Conservation (phyloP, 2,329 filamentous ascomycete species). For the Penicillium sp. region DNA sequence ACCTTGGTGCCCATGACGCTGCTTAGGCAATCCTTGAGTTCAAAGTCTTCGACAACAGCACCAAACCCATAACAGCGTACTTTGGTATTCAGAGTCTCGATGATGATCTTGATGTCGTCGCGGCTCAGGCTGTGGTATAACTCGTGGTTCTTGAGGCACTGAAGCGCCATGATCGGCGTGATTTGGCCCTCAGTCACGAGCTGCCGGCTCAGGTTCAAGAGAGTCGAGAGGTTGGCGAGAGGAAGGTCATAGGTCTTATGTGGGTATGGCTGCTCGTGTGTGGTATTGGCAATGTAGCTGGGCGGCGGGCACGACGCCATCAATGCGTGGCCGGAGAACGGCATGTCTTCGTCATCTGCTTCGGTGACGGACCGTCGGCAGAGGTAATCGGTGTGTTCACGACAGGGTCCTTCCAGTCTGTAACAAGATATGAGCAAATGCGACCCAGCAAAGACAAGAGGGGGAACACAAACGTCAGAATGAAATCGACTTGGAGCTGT, state of each 20-base stretch:
- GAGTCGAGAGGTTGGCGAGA: conserved; percentile 68
- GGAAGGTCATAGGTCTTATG: conserved; percentile 74
- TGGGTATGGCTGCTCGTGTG: conserved; percentile 50
- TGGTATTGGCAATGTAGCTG: conserved; percentile 52
- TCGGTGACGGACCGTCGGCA: conserved; percentile 67
- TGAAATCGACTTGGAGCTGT: conserved; percentile 46
- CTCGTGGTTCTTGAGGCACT: conserved; percentile 68
- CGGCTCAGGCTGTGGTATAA: conserved; percentile 59
- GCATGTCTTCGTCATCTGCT: conserved; percentile 55
- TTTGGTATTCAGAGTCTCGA: conserved; percentile 69
- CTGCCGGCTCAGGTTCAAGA: conserved; percentile 76
- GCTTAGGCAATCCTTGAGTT: conserved; percentile 65
- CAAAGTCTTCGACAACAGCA: conserved; percentile 63
- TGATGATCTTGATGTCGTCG: conserved; percentile 65
- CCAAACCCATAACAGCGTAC: conserved; percentile 85
- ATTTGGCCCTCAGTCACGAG: conserved; percentile 76
- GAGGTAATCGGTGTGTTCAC: conserved; percentile 64
- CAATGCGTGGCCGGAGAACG: conserved; percentile 75
- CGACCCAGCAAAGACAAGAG: not conserved
- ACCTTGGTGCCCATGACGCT: conserved; percentile 52
- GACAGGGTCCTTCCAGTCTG: conserved; percentile 52
- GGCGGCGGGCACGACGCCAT: conserved; percentile 88
- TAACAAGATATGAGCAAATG: conserved; percentile 2
- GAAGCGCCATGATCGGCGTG: conserved; percentile 93
- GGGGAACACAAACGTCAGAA: conserved; percentile 39